Evolutionary conservation across 768 basidiomycete genomes (phyloP).

Genomic region (Panus rudis): DNA sequence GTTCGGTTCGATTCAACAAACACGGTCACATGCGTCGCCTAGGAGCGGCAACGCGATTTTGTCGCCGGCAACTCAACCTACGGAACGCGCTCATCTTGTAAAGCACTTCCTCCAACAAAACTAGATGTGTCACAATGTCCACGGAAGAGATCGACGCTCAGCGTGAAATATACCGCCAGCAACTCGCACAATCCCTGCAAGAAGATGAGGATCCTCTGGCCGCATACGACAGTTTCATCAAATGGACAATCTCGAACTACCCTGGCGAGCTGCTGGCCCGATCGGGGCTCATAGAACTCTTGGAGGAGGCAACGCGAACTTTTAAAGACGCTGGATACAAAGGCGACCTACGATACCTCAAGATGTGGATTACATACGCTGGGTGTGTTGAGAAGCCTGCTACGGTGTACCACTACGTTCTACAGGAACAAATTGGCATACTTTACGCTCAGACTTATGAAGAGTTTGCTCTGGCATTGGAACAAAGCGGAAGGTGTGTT

Average conservation of each 20-base stretch:
- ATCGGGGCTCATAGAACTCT: conserved; percentile 71
- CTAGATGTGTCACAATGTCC: too few species aligned
- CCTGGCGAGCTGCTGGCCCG: conserved; percentile 53
- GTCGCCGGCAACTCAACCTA: too few species aligned
- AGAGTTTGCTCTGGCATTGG: conserved; percentile 79
- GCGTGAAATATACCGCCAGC: conserved; percentile 22
- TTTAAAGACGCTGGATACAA: conserved; percentile 86
- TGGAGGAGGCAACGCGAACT: conserved; percentile 76
- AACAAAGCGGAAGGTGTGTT: conserved; percentile 70
- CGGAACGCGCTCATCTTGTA: too few species aligned
- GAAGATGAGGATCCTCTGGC: conserved; percentile 87
- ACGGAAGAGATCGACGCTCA: conserved; percentile 13
- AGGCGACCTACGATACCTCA: conserved; percentile 84
- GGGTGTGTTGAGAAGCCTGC: conserved; percentile 66
- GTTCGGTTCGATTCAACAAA: too few species aligned
- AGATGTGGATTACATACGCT: conserved; percentile 87
- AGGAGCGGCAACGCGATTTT: too few species aligned
- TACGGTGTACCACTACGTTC: conserved; percentile 51
- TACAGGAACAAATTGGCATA: conserved; percentile 45
- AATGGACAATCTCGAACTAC: conserved; percentile 84
- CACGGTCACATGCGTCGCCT: too few species aligned
- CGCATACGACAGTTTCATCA: conserved; percentile 78
- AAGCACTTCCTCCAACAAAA: too few species aligned
- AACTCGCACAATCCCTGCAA: conserved; percentile 46
- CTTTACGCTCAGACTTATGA: conserved; percentile 84